Evolutionary conservation across 2,329 filamentous ascomycete genomes (phyloP).

Genomic region (Colletotrichum tamarilloi): DNA sequence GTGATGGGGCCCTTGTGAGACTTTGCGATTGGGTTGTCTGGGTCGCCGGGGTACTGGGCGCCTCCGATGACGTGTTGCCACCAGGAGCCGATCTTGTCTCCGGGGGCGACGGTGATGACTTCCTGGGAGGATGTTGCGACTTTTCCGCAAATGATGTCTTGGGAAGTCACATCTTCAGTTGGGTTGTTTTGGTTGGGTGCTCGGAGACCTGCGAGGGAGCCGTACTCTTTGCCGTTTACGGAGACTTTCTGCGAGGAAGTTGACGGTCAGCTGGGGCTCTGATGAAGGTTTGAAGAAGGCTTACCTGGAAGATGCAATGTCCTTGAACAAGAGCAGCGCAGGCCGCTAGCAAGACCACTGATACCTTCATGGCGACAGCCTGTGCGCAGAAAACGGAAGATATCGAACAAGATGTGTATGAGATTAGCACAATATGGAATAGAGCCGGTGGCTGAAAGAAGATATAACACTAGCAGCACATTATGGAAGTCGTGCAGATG

Average conservation of each 20-base stretch:
- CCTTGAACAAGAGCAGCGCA: conserved; percentile 9
- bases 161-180: conserved; percentile 59
- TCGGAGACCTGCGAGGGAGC: conserved; percentile 31
- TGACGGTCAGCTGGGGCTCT: not conserved
- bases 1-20: conserved; percentile 66
- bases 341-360: not conserved
- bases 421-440: not conserved
- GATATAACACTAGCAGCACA: not conserved
- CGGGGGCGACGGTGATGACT: conserved; percentile 60
- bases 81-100: conserved; percentile 62
- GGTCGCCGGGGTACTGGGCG: conserved; percentile 59
- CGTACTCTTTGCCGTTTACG: conserved; percentile 31
- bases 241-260: conserved; percentile 8
- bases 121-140: conserved; percentile 52
- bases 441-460: not conserved
- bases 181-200: conserved; percentile 58
- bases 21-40: conserved; percentile 64
- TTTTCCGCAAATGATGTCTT: conserved; percentile 62
- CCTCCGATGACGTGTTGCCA: conserved; percentile 67
- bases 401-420: not conserved
- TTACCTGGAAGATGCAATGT: conserved; percentile 33
- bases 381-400: not conserved
- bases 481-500: not conserved
- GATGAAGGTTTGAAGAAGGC: not conserved
- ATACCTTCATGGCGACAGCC: conserved; percentile 5